These are phyloP conservation scores for Sonneratia caseolaris DNA, from an alignment of 345 rosid species.

Conservation along the genomic window DNA sequence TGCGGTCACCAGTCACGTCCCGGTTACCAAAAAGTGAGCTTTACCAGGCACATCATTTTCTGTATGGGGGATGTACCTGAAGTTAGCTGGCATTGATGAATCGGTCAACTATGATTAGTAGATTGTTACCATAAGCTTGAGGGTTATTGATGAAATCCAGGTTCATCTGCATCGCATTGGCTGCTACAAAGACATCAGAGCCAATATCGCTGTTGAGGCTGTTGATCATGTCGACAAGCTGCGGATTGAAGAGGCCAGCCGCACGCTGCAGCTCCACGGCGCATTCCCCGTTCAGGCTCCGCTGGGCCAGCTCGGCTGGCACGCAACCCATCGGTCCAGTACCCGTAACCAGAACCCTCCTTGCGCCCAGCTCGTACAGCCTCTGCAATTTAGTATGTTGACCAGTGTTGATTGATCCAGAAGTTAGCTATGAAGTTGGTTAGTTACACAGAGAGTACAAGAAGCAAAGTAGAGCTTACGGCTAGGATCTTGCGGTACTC, in stretches of 20 bases:
- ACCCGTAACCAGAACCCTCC: slow-evolving; percentile 78
- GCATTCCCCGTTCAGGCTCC: slow-evolving; percentile 72
- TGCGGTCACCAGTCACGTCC: too few species aligned
- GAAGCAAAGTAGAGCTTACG: slow-evolving; percentile 20
- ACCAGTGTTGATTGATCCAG: neutral
- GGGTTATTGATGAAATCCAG: slow-evolving; percentile 29
- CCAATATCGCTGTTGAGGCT: slow-evolving; percentile 51
- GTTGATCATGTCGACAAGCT: slow-evolving; percentile 36
- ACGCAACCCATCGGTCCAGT: slow-evolving; percentile 92
- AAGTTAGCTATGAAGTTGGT: too few species aligned
- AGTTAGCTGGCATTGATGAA: too few species aligned
- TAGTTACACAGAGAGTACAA: too few species aligned
- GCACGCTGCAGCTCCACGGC: slow-evolving; percentile 50
- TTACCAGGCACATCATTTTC: too few species aligned
- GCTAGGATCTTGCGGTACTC: slow-evolving; percentile 46
- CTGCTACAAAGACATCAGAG: slow-evolving; percentile 28
- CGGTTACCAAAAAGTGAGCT: too few species aligned
- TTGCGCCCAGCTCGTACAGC: slow-evolving; percentile 62
- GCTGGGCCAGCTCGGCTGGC: slow-evolving; percentile 69
- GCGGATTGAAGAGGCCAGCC: slow-evolving; percentile 65
- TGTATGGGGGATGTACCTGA: too few species aligned
- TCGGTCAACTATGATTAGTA: too few species aligned
- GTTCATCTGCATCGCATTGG: slow-evolving; percentile 20
- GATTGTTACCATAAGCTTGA: slow-evolving; percentile 22
- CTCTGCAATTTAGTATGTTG: slow-evolving; percentile 28